Conservation (phyloP, 441 rosid species). For the Lepidium campestre region DNA sequence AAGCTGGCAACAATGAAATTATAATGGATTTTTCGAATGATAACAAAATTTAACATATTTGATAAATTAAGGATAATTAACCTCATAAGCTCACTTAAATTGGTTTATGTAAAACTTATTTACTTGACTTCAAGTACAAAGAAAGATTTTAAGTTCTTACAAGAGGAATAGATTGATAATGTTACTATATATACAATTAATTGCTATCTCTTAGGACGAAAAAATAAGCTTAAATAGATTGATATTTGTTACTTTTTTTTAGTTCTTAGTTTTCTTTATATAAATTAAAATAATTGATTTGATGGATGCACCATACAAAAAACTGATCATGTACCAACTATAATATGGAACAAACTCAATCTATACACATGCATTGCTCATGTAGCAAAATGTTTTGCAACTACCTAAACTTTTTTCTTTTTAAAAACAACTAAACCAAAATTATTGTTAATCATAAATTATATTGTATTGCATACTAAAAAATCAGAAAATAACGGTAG, state of each 20-base stretch:
- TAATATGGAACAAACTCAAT: constrained; percentile 6
- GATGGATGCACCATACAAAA: constrained; percentile 17
- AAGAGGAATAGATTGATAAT: too few species aligned
- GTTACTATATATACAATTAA: too few species aligned
- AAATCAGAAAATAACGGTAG: too few species aligned
- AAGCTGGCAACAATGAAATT: constrained; percentile 24
- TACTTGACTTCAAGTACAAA: too few species aligned
- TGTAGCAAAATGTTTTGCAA: constrained; percentile 15
- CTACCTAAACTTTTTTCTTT: constrained; percentile 7
- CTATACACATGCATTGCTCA: constrained; percentile 20
- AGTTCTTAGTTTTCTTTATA: not conserved
- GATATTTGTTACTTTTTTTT: constrained; percentile 11
- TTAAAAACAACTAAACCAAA: constrained; percentile 1
- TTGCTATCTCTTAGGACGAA: not conserved
- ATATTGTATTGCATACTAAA: too few species aligned
- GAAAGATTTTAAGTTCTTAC: too few species aligned
- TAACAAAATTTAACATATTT: constrained; percentile 10
- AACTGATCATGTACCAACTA: not conserved
- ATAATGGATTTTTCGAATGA: constrained; percentile 13
- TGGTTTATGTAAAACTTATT: not conserved
- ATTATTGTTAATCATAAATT: not conserved
- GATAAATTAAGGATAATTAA: constrained; percentile 8
- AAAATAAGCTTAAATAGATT: not conserved
- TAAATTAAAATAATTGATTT: constrained; percentile 1
- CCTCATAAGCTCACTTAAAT: not conserved